These are phyloP conservation scores for Purpureocillium takamizusanense DNA, from an alignment of 2,329 filamentous ascomycete genomes.

Conservation along the genomic window DNA sequence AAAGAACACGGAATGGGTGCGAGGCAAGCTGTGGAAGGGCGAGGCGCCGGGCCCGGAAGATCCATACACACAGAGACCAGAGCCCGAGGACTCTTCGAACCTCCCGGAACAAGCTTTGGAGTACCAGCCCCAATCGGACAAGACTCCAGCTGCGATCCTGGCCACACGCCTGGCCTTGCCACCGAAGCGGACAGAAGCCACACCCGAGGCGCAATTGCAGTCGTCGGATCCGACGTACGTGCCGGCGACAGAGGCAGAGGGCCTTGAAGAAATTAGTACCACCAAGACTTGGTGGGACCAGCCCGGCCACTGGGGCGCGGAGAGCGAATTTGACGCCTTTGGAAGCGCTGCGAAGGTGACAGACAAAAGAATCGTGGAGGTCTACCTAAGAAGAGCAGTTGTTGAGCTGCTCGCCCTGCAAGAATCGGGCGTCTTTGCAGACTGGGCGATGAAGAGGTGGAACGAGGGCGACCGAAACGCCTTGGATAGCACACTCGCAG, in stretches of 20 bases:
- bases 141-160: slow-evolving; percentile 15
- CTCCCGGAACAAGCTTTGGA: slow-evolving; percentile 21
- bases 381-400: slow-evolving; percentile 39
- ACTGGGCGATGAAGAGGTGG: slow-evolving; percentile 25
- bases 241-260: slow-evolving; percentile 35
- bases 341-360: slow-evolving; percentile 26
- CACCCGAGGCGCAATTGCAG: slow-evolving; percentile 20
- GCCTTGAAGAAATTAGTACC: slow-evolving; percentile 37
- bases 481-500: slow-evolving; percentile 23
- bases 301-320: slow-evolving; percentile 39
- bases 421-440: slow-evolving; percentile 17
- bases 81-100: slow-evolving; percentile 17
- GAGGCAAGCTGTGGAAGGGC: slow-evolving; percentile 29
- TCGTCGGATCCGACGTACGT: slow-evolving; percentile 29
- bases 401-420: slow-evolving; percentile 40
- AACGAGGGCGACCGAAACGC: slow-evolving; percentile 20
- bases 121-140: slow-evolving; percentile 9
- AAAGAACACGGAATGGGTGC: slow-evolving; percentile 27
- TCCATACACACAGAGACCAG: slow-evolving; percentile 25
- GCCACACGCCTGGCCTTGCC: slow-evolving; percentile 23
- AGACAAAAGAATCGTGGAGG: slow-evolving; percentile 36
- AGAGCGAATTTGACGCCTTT: slow-evolving; percentile 37
- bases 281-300: slow-evolving; percentile 45
- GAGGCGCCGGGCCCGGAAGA: slow-evolving; percentile 28
- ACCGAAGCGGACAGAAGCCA: slow-evolving; percentile 21